Conservation (phyloP, 2,329 filamentous ascomycete genomes). For the Pseudogymnoascus sp. region DNA sequence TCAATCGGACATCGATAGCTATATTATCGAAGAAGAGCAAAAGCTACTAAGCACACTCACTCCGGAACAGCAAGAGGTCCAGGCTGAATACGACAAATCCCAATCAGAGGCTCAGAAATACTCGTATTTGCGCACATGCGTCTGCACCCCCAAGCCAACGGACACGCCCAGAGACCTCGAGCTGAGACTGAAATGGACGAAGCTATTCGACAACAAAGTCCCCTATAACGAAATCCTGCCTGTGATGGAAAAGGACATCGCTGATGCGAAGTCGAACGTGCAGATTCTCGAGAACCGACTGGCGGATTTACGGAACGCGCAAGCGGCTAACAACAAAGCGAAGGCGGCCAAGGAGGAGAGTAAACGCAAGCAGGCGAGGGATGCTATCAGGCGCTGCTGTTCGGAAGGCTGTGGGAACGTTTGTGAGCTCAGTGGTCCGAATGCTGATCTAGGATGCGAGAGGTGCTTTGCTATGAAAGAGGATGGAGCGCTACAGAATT, state of each 20-base stretch:
- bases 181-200: neutral
- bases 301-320: neutral
- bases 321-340: constrained; percentile 2
- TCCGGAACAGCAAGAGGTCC: neutral
- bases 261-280: neutral
- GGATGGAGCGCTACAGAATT: neutral
- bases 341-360: constrained; percentile 2
- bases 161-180: neutral
- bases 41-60: neutral
- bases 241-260: neutral
- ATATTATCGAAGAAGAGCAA: neutral
- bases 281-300: neutral
- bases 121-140: neutral
- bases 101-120: neutral
- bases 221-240: neutral
- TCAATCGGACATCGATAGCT: neutral
- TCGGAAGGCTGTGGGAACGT: neutral
- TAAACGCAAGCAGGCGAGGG: neutral
- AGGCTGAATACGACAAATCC: neutral
- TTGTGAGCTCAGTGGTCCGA: neutral
- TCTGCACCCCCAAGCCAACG: neutral
- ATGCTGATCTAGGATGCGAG: neutral
- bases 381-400: neutral
- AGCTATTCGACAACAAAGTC: neutral
- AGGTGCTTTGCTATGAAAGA: constrained; percentile 7